These are phyloP conservation scores for Fraxinus dipetala DNA, from an alignment of 305 asterid species.

Conservation along the genomic window DNA sequence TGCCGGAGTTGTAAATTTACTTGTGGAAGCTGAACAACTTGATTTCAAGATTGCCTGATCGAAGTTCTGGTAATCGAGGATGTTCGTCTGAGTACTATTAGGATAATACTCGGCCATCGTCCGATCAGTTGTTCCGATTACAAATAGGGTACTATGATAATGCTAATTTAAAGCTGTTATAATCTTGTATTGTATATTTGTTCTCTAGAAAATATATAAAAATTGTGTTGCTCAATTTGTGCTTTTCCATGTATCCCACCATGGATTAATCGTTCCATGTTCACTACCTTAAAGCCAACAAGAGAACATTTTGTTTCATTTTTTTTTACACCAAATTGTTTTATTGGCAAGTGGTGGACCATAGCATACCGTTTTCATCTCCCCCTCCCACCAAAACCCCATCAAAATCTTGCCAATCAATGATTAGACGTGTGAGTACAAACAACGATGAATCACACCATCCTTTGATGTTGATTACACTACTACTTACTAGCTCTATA, in stretches of 20 bases:
- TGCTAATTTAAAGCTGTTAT: conserved; percentile 30
- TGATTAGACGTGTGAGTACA: conserved; percentile 43
- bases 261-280: conserved; percentile 13
- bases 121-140: conserved; percentile 8
- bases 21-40: conserved; percentile 22
- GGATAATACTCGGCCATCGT: neutral
- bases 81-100: conserved; percentile 2
- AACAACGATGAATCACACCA: conserved; percentile 28
- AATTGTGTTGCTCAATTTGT: neutral
- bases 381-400: conserved; percentile 28
- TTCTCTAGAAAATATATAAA: conserved; percentile 22
- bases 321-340: conserved; percentile 8
- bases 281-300: conserved; percentile 34
- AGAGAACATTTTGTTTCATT: neutral
- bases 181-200: conserved; percentile 30
- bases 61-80: conserved; percentile 2
- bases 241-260: conserved; percentile 22
- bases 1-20: conserved; percentile 19
- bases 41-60: conserved; percentile 21
- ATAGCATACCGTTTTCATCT: conserved; percentile 21
- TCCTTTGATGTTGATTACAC: conserved; percentile 32
- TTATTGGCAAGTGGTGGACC: conserved; percentile 44
- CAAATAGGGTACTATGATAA: conserved; percentile 8
- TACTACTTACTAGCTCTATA: conserved; percentile 20
- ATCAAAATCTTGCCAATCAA: conserved; percentile 23